Evolutionary conservation across 2,329 filamentous ascomycete genomes (phyloP), one percentile per base, ranked within the genome.

Genomic region (Davidsoniella australis): DNA sequence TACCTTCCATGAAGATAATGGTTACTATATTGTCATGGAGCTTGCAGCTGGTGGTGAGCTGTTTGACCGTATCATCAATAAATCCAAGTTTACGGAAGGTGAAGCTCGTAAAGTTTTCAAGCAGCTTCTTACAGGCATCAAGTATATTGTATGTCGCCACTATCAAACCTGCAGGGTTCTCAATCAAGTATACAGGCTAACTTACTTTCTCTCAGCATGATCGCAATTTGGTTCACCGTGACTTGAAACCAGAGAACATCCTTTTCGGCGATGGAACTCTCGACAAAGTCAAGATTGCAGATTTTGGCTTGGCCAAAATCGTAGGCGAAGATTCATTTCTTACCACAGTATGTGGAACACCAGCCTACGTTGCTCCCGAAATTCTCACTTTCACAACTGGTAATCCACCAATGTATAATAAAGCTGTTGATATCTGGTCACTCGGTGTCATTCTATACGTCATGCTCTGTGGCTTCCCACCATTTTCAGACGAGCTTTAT

Each of bases 281-380:
- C 24, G 80, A 80, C 52, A n/a, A n/a, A 8, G 81, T 94, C 55
- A 98, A 98, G 66, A 68, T 98, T 54, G 91, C 88, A 17, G 91
- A 98, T 64, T 98, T 98, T 64, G 91, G 91, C 42, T 73, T 98
- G 37, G 89, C 91, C 40, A 98, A 98, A 66, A 96, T 98, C 56
- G 94, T 98, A 56, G 93, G 93, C 54, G 91, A 98, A 62, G 87
- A 95, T 61, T 95, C 89, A 0, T 98, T 98, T 61, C 96, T 91
- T 1, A 95, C 88, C 0, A 96, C 91, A 0, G 68, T 98, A 55
- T 91, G 91, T 62, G 91, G 91, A 55, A 98, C 91, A n/a, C 91
- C 89, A 5, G 91, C 84, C 63, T 94, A 98, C 61, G 89, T 96
- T 53, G 91, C 93, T 1, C 91, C 91, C 1, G 91, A 98, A 62